phyloP scores from a whole-genome alignment of 352 stramenopile genomes.

The Hyphochytrium catenoides region DNA sequence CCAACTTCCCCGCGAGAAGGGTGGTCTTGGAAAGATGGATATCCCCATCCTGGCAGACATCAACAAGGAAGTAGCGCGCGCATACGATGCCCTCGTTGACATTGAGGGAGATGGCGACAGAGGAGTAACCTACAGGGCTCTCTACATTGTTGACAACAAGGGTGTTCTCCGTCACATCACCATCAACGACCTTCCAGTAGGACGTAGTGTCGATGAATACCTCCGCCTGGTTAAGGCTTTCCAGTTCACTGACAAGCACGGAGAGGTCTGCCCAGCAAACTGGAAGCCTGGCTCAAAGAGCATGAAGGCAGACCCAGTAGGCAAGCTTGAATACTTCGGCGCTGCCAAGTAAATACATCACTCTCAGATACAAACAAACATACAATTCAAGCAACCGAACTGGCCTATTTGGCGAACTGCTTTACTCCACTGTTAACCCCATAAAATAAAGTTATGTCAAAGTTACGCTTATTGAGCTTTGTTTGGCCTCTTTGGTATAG shows the following conservation, averaged over 20 bases:
- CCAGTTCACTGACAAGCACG: constrained; percentile 70
- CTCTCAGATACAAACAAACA: neutral
- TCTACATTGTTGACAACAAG: constrained; percentile 73
- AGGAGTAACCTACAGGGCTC: constrained; percentile 51
- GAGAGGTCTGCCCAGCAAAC: constrained; percentile 64
- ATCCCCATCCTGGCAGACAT: constrained; percentile 68
- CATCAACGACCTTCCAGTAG: constrained; percentile 63
- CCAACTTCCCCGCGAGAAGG: constrained; percentile 62
- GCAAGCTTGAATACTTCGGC: constrained; percentile 46
- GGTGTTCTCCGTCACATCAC: constrained; percentile 53
- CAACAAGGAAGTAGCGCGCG: constrained; percentile 46
- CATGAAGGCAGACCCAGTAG: constrained; percentile 56
- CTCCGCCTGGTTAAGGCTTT: constrained; percentile 71
- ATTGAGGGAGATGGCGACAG: constrained; percentile 26
- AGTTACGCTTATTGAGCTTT: too few species aligned
- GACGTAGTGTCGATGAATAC: constrained; percentile 67
- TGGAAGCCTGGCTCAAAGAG: constrained; percentile 66
- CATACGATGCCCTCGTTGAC: constrained; percentile 49
- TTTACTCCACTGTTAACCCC: too few species aligned
- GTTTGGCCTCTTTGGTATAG: too few species aligned
- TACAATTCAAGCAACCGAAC: neutral
- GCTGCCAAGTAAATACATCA: constrained; percentile 5
- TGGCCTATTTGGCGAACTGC: too few species aligned
- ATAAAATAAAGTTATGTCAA: too few species aligned
- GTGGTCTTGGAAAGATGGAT: constrained; percentile 63